Evolutionary conservation across 1,284 basidiomycete genomes (phyloP).

Genomic region (Sphaerobolus stellatus): DNA sequence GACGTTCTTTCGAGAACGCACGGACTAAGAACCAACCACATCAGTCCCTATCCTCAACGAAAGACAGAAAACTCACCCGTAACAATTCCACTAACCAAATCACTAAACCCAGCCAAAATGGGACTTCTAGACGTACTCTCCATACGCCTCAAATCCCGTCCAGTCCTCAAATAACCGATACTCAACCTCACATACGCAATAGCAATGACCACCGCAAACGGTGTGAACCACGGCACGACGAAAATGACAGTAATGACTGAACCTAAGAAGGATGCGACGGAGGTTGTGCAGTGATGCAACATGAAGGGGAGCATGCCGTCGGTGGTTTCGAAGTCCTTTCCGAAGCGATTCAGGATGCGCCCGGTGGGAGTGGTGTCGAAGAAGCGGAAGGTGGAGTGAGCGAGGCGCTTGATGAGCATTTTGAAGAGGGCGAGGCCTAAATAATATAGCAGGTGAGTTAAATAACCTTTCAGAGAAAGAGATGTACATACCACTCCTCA

Average conservation of each 20-base stretch:
- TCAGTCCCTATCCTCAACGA: no score
- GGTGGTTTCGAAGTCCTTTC: conserved; percentile 30
- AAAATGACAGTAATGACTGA: conserved; percentile 9
- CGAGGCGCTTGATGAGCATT: conserved; percentile 14
- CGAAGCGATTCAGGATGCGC: conserved; percentile 44
- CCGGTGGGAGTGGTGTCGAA: conserved; percentile 25
- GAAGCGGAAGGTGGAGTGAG: conserved; percentile 16
- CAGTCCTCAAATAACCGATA: conserved; percentile 74
- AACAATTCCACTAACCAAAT: conserved; percentile 58
- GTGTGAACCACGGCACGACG: conserved; percentile 9
- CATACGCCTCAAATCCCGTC: conserved; percentile 76
- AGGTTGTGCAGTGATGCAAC: conserved; percentile 2
- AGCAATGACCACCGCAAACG: conserved; percentile 49
- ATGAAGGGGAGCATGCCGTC: conserved; percentile 23
- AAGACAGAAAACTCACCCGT: conserved; percentile 34
- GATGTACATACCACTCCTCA: conserved; percentile 14
- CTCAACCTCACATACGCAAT: conserved; percentile 62
- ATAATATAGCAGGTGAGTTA: no score
- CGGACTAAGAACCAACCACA: conserved; percentile 82
- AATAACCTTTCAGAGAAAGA: conserved; percentile 1
- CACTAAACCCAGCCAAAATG: conserved; percentile 76
- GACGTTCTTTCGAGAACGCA: conserved; percentile 80
- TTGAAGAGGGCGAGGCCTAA: conserved; percentile 14
- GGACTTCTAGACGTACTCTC: conserved; percentile 72
- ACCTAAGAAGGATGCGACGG: conserved; percentile 9